Conservation (phyloP, 345 rosid genomes). For the Clausena lansium region DNA sequence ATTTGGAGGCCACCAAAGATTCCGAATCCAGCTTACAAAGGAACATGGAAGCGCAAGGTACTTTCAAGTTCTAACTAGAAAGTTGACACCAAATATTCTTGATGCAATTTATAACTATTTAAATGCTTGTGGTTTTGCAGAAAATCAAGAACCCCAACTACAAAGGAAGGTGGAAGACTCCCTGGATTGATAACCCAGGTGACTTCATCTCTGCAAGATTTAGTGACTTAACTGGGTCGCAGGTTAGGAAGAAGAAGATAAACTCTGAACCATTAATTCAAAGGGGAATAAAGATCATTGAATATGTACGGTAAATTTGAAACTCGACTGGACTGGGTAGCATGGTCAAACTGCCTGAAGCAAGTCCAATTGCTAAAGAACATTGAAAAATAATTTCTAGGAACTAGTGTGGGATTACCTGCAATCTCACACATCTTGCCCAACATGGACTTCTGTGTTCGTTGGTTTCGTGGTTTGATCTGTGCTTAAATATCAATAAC, state of each 20-base stretch:
- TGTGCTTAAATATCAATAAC: neutral
- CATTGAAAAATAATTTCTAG: neutral
- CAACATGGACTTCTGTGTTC: neutral
- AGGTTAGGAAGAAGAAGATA: neutral
- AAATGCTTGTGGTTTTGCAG: conserved; percentile 31
- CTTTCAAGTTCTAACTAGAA: conserved; percentile 6
- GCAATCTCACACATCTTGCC: neutral
- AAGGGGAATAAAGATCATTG: conserved; percentile 3
- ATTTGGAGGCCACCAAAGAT: conserved; percentile 65
- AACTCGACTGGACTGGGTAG: neutral
- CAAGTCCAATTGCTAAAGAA: neutral
- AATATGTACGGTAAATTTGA: neutral
- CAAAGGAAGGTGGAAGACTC: conserved; percentile 92
- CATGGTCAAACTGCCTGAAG: neutral
- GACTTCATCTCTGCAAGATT: conserved; percentile 12
- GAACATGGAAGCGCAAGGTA: conserved; percentile 82
- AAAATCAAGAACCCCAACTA: conserved; percentile 90
- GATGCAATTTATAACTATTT: conserved; percentile 2
- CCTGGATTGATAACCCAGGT: conserved; percentile 95
- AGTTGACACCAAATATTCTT: neutral
- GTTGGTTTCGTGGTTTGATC: neutral
- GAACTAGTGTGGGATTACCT: neutral
- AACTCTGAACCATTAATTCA: neutral
- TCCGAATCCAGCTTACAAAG: conserved; percentile 71
- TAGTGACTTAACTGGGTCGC: neutral